These are phyloP conservation scores for Rhodomyrtus tomentosa DNA, from an alignment of 345 rosid genomes.

Conservation along the genomic window DNA sequence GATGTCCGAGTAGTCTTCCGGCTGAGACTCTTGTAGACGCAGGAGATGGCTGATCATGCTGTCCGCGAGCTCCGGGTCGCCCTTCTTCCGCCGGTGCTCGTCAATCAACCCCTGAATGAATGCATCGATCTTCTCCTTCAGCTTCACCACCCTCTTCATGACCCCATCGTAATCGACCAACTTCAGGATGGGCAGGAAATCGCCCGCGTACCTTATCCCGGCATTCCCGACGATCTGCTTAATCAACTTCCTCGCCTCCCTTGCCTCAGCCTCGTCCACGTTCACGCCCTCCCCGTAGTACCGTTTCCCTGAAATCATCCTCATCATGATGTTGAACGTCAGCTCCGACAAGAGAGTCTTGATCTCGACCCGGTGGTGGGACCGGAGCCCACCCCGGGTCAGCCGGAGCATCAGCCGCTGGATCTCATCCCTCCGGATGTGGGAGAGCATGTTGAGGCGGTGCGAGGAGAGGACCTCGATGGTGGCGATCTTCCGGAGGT, in stretches of 20 bases:
- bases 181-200: slow-evolving; percentile 5
- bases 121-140: slow-evolving; percentile 21
- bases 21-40: slow-evolving; percentile 31
- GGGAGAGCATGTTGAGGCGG: slow-evolving; percentile 25
- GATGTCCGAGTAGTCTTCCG: background rate
- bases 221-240: background rate
- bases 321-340: slow-evolving; percentile 12
- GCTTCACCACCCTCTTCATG: slow-evolving; percentile 21
- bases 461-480: slow-evolving; percentile 34
- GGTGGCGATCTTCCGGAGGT: slow-evolving; percentile 37
- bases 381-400: slow-evolving; percentile 4
- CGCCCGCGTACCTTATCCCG: background rate
- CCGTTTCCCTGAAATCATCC: slow-evolving; percentile 46
- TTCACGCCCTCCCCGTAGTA: background rate
- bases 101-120: slow-evolving; percentile 42
- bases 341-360: slow-evolving; percentile 21
- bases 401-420: slow-evolving; percentile 20
- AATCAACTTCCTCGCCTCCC: slow-evolving; percentile 7
- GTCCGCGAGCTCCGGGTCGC: background rate
- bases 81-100: slow-evolving; percentile 20
- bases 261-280: slow-evolving; percentile 2
- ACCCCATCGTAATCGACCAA: slow-evolving; percentile 1
- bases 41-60: slow-evolving; percentile 59
- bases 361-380: slow-evolving; percentile 26
- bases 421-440: slow-evolving; percentile 33